Evolutionary conservation across 305 asterid species (phyloP), one percentile per base, ranked within the genome.

Genomic region (Caryopteris hybrid): DNA sequence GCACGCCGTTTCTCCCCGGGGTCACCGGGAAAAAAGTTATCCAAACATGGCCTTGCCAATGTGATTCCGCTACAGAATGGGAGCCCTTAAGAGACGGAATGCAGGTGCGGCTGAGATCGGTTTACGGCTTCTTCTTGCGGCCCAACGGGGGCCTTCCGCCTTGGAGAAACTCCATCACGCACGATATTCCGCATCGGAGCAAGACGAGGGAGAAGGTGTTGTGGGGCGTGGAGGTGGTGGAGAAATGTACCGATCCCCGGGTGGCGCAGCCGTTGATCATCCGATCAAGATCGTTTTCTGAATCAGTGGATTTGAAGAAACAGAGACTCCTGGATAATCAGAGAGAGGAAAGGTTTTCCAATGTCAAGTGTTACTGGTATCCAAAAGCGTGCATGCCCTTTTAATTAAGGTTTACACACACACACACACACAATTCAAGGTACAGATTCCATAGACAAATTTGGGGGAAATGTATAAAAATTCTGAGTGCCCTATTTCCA

Each of bases 181-280:
- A 88, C 29, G 92, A 86, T 27, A 23, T 80, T 2, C 85, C 87
- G 0, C 69, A 78, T 69, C 65, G 82, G 51, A 54, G 56, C 3
- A 84, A 73, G 55, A 75, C 90, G 0, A 18, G 76, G 1, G 81
- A 81, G 25, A 86, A 84, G 79, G 46, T 83, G 14, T 20, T 88
- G 76, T 88, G 95, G 92, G 88, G 72, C 18, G 80, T 88, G 5
- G 89, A 86, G 81, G 85, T 84, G 27, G 92, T 86, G 3, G 84
- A 82, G 66, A 78, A 42, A 11, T n/a, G 74, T 13, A 5, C 66
- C 3, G 18, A 12, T 0, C 77, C 2, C 1, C 12, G 21, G 18
- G 7, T 3, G 11, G 0, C 31, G 3, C 16, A 8, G 20, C 8
- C 14, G 9, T 1, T 54, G 13, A 76, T 70, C 52, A 12, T 34